Conservation (phyloP, 495 filamentous ascomycete genomes). For the Penicillium diatomitis region DNA sequence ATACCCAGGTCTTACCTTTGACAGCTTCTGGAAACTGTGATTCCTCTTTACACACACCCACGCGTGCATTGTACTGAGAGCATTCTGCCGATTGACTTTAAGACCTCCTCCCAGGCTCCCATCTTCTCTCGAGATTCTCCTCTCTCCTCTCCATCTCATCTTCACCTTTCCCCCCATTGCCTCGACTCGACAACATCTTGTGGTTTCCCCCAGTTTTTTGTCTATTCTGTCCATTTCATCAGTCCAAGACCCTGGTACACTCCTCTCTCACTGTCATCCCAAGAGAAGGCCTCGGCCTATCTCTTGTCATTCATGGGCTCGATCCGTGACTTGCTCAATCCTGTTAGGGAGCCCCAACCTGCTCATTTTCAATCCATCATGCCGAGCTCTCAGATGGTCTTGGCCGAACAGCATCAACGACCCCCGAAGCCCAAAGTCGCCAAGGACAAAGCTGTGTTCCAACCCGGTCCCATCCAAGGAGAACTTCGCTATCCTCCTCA, state of each 20-base stretch:
- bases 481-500: conserved; percentile 58
- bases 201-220: conserved; percentile 6
- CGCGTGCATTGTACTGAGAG: too few relatives aligned
- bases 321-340: conserved; percentile 26
- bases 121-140: not conserved
- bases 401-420: not conserved
- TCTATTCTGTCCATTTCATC: too few relatives aligned
- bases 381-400: not conserved
- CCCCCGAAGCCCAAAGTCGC: conserved; percentile 40
- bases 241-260: too few relatives aligned
- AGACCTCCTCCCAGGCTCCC: not conserved
- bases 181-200: not conserved
- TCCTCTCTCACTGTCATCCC: too few relatives aligned
- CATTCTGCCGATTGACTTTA: not conserved
- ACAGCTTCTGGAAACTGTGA: conserved; percentile 15
- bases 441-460: conserved; percentile 52
- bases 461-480: conserved; percentile 49
- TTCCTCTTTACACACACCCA: conserved; percentile 6
- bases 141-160: not conserved
- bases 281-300: not conserved
- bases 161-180: not conserved
- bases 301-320: conserved; percentile 17
- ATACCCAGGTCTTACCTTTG: conserved; percentile 3
- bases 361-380: not conserved
- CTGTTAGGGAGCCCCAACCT: conserved; percentile 6